These are phyloP conservation scores for Yarrowia galli DNA, from an alignment of 1,139 yeast species.

Conservation along the genomic window DNA sequence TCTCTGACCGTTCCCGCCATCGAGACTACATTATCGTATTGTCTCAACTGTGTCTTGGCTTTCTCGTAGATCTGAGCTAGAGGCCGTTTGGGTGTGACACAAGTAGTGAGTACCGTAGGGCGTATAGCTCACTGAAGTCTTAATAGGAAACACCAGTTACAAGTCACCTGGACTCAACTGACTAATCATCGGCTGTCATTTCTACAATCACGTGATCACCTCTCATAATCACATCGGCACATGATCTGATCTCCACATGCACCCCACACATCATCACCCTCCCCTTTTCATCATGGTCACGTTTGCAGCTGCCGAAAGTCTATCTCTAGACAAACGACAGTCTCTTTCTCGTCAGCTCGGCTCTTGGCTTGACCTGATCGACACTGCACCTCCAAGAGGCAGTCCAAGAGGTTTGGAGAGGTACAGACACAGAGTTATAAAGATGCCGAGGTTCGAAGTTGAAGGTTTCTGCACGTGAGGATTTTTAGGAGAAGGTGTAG, in stretches of 20 bases:
- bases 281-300: neutral
- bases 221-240: too few species aligned
- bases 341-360: too few species aligned
- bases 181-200: too few species aligned
- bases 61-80: neutral
- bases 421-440: too few species aligned
- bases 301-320: constrained; percentile 1
- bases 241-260: too few species aligned
- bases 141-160: too few species aligned
- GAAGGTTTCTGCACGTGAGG: neutral
- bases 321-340: neutral
- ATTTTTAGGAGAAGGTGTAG: neutral
- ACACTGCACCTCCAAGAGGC: neutral
- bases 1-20: neutral
- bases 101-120: too few species aligned
- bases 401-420: neutral
- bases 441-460: neutral
- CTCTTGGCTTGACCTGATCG: neutral
- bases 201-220: too few species aligned
- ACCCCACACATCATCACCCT: too few species aligned
- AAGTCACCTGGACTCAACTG: too few species aligned
- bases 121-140: too few species aligned
- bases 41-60: constrained; percentile 13
- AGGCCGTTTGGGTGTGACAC: neutral
- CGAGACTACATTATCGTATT: constrained; percentile 9